A percentile compares a stretch with the other conserved stretches of the same genome.
Evolutionary conservation across 176 grass and related monocot genomes (phyloP).

Genomic region (Alopecurus myosuroides): DNA sequence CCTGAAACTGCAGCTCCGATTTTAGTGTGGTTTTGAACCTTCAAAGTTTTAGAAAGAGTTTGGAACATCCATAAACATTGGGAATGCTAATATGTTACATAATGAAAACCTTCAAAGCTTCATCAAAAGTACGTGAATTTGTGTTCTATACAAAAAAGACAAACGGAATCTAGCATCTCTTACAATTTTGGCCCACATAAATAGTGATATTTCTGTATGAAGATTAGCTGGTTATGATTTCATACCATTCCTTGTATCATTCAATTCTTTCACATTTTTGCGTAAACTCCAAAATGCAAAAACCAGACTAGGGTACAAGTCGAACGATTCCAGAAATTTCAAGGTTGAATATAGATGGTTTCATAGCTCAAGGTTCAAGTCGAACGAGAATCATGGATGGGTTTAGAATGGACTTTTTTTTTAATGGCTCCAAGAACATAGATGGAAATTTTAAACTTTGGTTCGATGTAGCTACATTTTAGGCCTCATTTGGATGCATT

Average conservation of each 20-base stretch:
- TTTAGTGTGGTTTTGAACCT: neutral
- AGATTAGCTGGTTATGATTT: neutral
- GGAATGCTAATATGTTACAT: neutral
- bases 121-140: neutral
- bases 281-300: neutral
- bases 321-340: neutral
- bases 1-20: neutral
- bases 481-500: neutral
- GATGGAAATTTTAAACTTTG: neutral
- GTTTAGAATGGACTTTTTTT: neutral
- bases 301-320: neutral
- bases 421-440: neutral
- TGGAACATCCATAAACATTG: neutral
- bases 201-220: neutral
- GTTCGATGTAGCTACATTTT: neutral
- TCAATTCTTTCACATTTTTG: neutral
- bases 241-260: neutral
- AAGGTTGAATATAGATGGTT: neutral
- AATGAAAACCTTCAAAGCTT: neutral
- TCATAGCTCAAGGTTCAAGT: neutral
- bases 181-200: neutral
- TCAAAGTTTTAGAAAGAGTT: neutral
- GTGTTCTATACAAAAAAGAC: neutral
- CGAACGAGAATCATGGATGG: neutral
- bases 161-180: neutral